Evolutionary conservation across 495 filamentous ascomycete genomes (phyloP).

Genomic region (Choiromyces venosus): DNA sequence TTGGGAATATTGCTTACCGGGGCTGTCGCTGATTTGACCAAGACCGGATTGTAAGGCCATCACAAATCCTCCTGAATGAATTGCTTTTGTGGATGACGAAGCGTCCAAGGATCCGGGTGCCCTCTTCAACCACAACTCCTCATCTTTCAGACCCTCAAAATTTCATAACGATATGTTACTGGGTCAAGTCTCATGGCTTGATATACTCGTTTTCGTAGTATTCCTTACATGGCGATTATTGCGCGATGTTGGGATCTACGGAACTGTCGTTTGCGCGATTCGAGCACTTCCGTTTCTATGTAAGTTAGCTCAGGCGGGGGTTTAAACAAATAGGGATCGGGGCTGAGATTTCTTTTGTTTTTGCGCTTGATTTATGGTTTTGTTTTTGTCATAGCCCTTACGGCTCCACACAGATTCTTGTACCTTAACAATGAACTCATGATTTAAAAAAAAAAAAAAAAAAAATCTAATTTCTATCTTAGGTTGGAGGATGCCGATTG

Average conservation of each 20-base stretch:
- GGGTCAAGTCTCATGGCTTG: constrained; percentile 61
- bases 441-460: no score
- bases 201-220: constrained; percentile 62
- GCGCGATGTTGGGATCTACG: constrained; percentile 53
- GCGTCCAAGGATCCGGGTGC: neutral
- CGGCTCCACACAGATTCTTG: no score
- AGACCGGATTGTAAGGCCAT: neutral
- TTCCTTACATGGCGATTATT: constrained; percentile 63
- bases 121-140: neutral
- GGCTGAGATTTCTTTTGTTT: no score
- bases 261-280: constrained; percentile 53
- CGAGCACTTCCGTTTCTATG: constrained; percentile 64
- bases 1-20: neutral
- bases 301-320: constrained; percentile 43
- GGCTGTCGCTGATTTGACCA: neutral
- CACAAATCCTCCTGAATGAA: neutral
- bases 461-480: constrained; percentile 18
- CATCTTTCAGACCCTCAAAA: constrained; percentile 2
- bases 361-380: no score
- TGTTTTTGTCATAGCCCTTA: no score
- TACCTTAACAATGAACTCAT: no score
- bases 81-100: neutral
- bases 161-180: constrained; percentile 52
- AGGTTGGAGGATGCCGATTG: constrained; percentile 50
- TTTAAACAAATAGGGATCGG: constrained; percentile 6